A percentile compares a stretch with the other conserved stretches of the same genome.
Conservation (phyloP, 1,139 yeast species). For the Kurtzmaniella natalensis region DNA sequence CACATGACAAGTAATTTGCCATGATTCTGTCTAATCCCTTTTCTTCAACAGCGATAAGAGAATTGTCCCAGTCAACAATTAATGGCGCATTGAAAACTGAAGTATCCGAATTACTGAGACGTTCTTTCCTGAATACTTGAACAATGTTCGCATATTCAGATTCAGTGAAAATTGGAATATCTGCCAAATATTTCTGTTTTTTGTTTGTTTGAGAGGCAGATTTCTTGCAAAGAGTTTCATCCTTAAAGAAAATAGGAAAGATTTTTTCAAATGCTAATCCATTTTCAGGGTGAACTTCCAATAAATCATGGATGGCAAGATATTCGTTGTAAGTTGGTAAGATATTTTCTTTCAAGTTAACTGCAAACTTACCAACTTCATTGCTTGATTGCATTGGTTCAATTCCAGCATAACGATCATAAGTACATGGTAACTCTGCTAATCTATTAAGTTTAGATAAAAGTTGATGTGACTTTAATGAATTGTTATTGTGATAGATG, state of each 20-base stretch:
- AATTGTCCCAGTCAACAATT: slow-evolving; percentile 54
- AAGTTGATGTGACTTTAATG: slow-evolving; percentile 4
- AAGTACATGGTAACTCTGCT: slow-evolving; percentile 6
- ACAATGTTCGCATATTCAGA: slow-evolving; percentile 17
- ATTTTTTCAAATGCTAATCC: slow-evolving; percentile 23
- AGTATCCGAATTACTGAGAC: slow-evolving; percentile 1
- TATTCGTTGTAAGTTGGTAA: slow-evolving; percentile 28
- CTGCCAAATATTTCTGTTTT: slow-evolving; percentile 16
- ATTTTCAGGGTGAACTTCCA: slow-evolving; percentile 45
- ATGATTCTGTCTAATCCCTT: slow-evolving; percentile 38
- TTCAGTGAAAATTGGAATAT: slow-evolving; percentile 17
- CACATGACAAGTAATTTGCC: slow-evolving; percentile 38
- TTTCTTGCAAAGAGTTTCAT: slow-evolving; percentile 11
- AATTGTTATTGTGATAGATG: slow-evolving; percentile 7
- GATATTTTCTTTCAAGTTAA: slow-evolving; percentile 23
- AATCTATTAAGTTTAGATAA: slow-evolving; percentile 5
- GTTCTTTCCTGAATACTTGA: slow-evolving; percentile 2
- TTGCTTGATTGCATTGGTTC: not conserved
- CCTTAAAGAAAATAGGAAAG: slow-evolving; percentile 16
- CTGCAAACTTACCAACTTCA: slow-evolving; percentile 16
- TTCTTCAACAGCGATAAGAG: slow-evolving; percentile 48
- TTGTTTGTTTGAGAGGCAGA: slow-evolving; percentile 9
- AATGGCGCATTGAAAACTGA: slow-evolving; percentile 33
- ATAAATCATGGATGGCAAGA: slow-evolving; percentile 30
- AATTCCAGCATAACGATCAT: slow-evolving; percentile 2